Evolutionary conservation across 192 early-diverging fungal species (phyloP), one percentile per base, ranked within the genome.

Genomic region (Entophlyctis luteolus): DNA sequence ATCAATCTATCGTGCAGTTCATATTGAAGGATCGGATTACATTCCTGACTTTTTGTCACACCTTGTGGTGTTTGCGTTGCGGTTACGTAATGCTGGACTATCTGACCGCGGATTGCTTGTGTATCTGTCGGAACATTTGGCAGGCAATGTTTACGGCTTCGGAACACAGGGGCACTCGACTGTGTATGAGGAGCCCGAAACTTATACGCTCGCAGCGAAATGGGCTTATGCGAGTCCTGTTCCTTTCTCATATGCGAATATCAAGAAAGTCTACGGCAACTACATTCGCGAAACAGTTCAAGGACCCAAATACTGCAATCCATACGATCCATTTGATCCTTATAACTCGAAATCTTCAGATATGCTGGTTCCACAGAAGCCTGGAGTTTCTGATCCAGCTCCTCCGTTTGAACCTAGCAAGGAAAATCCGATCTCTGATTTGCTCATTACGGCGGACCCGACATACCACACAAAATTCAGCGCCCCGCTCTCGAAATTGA

Each of bases 131-230:
- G 93, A 94, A 50, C 86, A 89, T 2, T 67, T 98, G 3, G 90
- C 88, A 4, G 96, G 96, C 27, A 90, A 88, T 60, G 70, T 98
- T 16, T 94, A 91, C 78, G 85, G 88, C 2, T 81, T 82, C 48
- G 86, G 87, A 31, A 91, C 89, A 38, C 89, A 89, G 57, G 96
- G 95, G 3, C 96, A 98, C 70, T 95, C 91, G 4, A 91, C 92
- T 12, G 79, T 98, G 29, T 98, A 98, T 63, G 93, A 91, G 62
- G 94, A 97, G 65, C 72, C 86, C 1, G 81, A 90, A 28, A 93
- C 93, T 0, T 98, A 93, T 77, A 82, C 81, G 38, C 45, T 80
- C 4, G 77, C 73, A 14, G 39, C 77, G 3, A 57, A 72, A 32
- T 83, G 81, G 81, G 72, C 76, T 8, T 60, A 80, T 68, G 68